These are phyloP conservation scores for Vitis hybrid DNA, from an alignment of 177 flowering plant genomes.

Conservation along the genomic window DNA sequence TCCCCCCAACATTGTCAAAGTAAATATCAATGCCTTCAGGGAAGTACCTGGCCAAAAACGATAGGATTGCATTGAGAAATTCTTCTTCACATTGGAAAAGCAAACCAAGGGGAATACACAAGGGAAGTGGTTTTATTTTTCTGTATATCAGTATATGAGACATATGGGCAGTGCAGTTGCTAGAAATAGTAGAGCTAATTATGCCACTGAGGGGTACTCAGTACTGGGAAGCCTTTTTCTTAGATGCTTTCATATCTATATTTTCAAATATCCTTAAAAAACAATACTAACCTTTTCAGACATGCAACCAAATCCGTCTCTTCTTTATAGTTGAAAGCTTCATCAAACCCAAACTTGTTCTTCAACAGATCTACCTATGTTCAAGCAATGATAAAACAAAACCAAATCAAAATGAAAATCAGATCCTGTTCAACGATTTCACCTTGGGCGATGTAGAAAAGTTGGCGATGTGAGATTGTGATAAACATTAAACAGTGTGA, in stretches of 20 bases:
- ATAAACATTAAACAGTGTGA: no score
- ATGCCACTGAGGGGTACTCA: no score
- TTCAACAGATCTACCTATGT: slow-evolving; percentile 50
- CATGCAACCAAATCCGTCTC: slow-evolving; percentile 41
- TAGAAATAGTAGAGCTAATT: no score
- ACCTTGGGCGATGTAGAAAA: not conserved
- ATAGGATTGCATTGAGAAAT: no score
- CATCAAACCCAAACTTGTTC: slow-evolving; percentile 53
- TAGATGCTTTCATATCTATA: not conserved
- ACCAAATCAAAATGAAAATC: not conserved
- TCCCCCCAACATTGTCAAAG: slow-evolving; percentile 68
- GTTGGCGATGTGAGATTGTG: no score
- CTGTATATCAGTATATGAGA: no score
- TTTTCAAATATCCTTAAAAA: not conserved
- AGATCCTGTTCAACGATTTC: not conserved
- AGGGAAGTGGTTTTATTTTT: no score
- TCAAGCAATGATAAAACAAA: not conserved
- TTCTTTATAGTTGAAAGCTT: slow-evolving; percentile 62
- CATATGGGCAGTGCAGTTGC: no score
- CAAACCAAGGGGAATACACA: no score
- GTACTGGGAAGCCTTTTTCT: no score
- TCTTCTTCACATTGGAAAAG: no score
- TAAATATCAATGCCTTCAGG: slow-evolving; percentile 64
- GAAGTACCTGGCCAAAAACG: slow-evolving; percentile 38
- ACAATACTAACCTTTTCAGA: slow-evolving; percentile 36